phyloP scores from a whole-genome alignment of 805 yeast genomes.

The Hanseniaspora jakobsenii region DNA sequence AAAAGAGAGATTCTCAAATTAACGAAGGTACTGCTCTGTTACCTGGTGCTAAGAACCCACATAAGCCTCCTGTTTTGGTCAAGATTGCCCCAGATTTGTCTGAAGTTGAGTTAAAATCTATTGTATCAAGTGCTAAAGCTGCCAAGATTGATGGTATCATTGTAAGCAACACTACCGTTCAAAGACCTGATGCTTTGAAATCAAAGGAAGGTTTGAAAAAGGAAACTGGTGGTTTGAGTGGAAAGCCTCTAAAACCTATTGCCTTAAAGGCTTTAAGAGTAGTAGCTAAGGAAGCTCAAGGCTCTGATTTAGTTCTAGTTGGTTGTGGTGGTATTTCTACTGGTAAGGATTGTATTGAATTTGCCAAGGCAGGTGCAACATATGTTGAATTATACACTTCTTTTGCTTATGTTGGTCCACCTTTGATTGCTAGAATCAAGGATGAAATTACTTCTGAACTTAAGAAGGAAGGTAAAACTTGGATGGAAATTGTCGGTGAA shows the following conservation, averaged over 20 bases:
- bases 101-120: conserved; percentile 66
- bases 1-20: conserved; percentile 49
- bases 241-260: conserved; percentile 77
- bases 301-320: conserved; percentile 57
- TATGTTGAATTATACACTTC: conserved; percentile 79
- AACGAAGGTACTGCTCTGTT: conserved; percentile 28
- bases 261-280: conserved; percentile 58
- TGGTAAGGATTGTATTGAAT: conserved; percentile 83
- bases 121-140: conserved; percentile 65
- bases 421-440: conserved; percentile 51
- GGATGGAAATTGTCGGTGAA: conserved; percentile 67
- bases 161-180: conserved; percentile 82
- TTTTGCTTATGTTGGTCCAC: conserved; percentile 88
- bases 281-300: conserved; percentile 67
- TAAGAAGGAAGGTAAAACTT: conserved; percentile 61
- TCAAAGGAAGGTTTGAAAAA: conserved; percentile 31
- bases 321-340: conserved; percentile 92
- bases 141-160: conserved; percentile 84
- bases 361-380: conserved; percentile 88
- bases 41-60: conserved; percentile 20
- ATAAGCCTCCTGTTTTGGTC: conserved; percentile 68
- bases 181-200: conserved; percentile 60
- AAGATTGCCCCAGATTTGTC: conserved; percentile 89
- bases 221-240: conserved; percentile 83
- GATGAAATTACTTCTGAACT: conserved; percentile 50